Base-by-base conservation (phyloP, 768 basidiomycete genomes). In the Termitomyces titanicus region DNA sequence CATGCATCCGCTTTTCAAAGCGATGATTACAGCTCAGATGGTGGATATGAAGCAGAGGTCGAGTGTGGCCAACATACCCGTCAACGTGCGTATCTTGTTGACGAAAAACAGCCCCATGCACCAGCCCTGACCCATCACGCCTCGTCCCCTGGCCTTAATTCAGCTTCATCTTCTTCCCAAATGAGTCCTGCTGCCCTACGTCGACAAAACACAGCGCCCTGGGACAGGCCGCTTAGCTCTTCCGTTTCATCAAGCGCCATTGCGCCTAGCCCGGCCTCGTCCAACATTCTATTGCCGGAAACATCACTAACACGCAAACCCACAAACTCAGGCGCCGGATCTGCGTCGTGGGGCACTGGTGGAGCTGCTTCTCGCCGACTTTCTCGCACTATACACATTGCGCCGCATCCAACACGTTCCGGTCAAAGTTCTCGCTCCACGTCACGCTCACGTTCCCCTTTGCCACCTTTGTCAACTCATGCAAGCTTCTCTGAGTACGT, bases 381-480 rank as follows among this genome's bases (percentile, higher is more conserved):
- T 56, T 94, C 91, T 24, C 86, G 91, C 59, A 84, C 87, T 3
- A 88, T 92, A 54, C 90, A 92, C 64, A 89, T 92, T 51, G 82
- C 85, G 50, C 70, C 78, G 38, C 82, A 82, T 25, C 79, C 85
- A 18, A 74, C 83, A 47, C 84, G 75, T 51, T 93, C 92, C 52
- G 85, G 83, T 29, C 85, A 88, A 61, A 91, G 88, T 66, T 98
- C 96, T 20, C 89, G 96, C 33, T 97, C 94, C 9, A 94, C 90
- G 18, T 98, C 96, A 52, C 87, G 95, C 44, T 98, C 96, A 5
- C 84, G 94, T 39, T 98, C 97, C 0, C 95, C 94, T 1, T 79
- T 97, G 51, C 94, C 94, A 10, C 82, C 85, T 37, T 64, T 81
- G 54, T 78, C 84, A 53, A 79, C 79, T 3, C 86, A 86, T 70